phyloP scores from a whole-genome alignment of 768 basidiomycete species.

The Piloderma croceum region DNA sequence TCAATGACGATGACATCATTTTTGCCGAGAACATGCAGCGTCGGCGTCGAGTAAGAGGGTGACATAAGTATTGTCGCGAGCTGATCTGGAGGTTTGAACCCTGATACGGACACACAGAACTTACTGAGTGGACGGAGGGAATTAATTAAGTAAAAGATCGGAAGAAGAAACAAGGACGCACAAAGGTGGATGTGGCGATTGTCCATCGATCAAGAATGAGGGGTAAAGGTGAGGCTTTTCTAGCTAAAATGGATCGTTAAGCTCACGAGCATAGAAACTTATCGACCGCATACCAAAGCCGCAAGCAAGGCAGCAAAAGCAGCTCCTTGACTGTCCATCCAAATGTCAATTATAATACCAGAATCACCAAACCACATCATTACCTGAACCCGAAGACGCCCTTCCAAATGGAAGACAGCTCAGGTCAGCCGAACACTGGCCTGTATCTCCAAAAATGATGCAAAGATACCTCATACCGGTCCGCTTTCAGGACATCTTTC shows the following conservation, averaged over 20 bases:
- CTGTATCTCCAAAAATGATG: conserved; percentile 12
- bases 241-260: no score
- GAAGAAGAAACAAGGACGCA: no score
- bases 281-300: no score
- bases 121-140: conserved; percentile 36
- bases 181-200: conserved; percentile 73
- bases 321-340: conserved; percentile 61
- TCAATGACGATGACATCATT: conserved; percentile 70
- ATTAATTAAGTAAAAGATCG: conserved; percentile 1
- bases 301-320: conserved; percentile 66
- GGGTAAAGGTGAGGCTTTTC: conserved; percentile 49
- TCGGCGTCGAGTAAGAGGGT: conserved; percentile 57
- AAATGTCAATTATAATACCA: neutral
- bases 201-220: conserved; percentile 56
- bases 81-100: conserved; percentile 53
- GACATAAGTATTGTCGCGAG: conserved; percentile 46
- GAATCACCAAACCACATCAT: no score
- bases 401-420: conserved; percentile 30
- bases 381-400: conserved; percentile 81
- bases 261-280: no score
- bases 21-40: conserved; percentile 72
- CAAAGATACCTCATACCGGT: conserved; percentile 68
- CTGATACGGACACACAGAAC: conserved; percentile 74
- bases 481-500: conserved; percentile 49
- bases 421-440: conserved; percentile 4